phyloP scores from a whole-genome alignment of 352 stramenopile genomes.

The Halophytophthora batemanensis region DNA sequence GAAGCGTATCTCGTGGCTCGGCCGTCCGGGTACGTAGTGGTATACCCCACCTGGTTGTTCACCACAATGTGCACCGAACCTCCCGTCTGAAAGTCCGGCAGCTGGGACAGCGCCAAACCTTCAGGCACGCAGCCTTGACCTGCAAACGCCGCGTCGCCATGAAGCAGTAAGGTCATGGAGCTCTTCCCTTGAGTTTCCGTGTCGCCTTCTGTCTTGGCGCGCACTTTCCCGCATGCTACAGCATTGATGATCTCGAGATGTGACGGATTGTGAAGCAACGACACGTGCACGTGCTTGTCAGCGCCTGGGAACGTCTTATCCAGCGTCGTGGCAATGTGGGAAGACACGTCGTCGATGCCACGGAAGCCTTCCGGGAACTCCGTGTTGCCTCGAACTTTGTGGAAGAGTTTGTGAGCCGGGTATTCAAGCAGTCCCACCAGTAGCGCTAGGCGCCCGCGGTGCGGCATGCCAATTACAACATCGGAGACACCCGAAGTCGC shows the following conservation, averaged over 20 bases:
- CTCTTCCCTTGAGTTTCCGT: slow-evolving; percentile 23
- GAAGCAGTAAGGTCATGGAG: slow-evolving; percentile 81
- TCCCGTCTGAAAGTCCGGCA: slow-evolving; percentile 72
- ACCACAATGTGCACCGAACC: slow-evolving; percentile 86
- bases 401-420: slow-evolving; percentile 77
- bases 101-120: slow-evolving; percentile 64
- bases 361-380: slow-evolving; percentile 62
- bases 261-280: slow-evolving; percentile 82
- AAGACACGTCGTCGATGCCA: slow-evolving; percentile 83
- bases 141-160: slow-evolving; percentile 85
- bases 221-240: slow-evolving; percentile 79
- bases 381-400: slow-evolving; percentile 73
- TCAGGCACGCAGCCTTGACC: slow-evolving; percentile 85
- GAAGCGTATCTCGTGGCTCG: slow-evolving; percentile 83
- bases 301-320: slow-evolving; percentile 55
- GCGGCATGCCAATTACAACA: slow-evolving; percentile 86
- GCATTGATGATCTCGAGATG: slow-evolving; percentile 89
- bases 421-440: slow-evolving; percentile 78
- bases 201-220: slow-evolving; percentile 69
- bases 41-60: slow-evolving; percentile 91
- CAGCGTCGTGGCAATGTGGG: slow-evolving; percentile 76
- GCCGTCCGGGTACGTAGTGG: slow-evolving; percentile 76
- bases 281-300: slow-evolving; percentile 68
- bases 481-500: slow-evolving; percentile 48
- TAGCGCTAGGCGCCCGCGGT: slow-evolving; percentile 76